These are phyloP conservation scores for Cyberlindnera mycetangii DNA, from an alignment of 805 yeast species.

Conservation along the genomic window DNA sequence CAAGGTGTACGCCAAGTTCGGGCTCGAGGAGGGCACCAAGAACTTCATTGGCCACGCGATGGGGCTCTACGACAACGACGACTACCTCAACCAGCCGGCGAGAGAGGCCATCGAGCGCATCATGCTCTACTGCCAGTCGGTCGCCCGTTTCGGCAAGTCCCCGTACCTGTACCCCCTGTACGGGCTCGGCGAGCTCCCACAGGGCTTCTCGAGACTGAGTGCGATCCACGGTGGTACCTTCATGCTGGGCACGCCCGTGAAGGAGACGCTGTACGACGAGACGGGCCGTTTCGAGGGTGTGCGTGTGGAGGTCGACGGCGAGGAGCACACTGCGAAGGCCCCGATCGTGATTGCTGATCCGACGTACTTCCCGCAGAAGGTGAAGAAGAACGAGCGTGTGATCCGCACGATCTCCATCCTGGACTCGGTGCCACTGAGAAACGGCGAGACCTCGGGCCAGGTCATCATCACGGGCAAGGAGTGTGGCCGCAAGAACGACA, in stretches of 20 bases:
- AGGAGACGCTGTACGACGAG: slow-evolving; percentile 77
- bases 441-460: slow-evolving; percentile 85
- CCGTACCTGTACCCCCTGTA: slow-evolving; percentile 95
- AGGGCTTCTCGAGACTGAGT: slow-evolving; percentile 94
- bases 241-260: slow-evolving; percentile 95
- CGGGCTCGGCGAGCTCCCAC: slow-evolving; percentile 98
- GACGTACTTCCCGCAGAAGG: slow-evolving; percentile 81
- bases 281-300: slow-evolving; percentile 69
- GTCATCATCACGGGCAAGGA: slow-evolving; percentile 96
- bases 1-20: slow-evolving; percentile 83
- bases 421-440: slow-evolving; percentile 80
- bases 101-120: slow-evolving; percentile 89
- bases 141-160: slow-evolving; percentile 92
- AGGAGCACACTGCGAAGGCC: slow-evolving; percentile 63
- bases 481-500: slow-evolving; percentile 88
- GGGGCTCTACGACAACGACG: slow-evolving; percentile 96
- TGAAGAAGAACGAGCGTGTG: slow-evolving; percentile 37
- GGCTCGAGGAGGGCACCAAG: slow-evolving; percentile 88
- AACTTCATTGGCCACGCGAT: slow-evolving; percentile 98
- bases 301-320: slow-evolving; percentile 77
- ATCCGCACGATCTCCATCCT: slow-evolving; percentile 68
- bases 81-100: slow-evolving; percentile 83
- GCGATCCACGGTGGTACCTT: slow-evolving; percentile 98
- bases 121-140: slow-evolving; percentile 80
- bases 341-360: slow-evolving; percentile 97